Base-by-base conservation (phyloP, 2,329 filamentous ascomycete species). In the Aspergillus sp. region DNA sequence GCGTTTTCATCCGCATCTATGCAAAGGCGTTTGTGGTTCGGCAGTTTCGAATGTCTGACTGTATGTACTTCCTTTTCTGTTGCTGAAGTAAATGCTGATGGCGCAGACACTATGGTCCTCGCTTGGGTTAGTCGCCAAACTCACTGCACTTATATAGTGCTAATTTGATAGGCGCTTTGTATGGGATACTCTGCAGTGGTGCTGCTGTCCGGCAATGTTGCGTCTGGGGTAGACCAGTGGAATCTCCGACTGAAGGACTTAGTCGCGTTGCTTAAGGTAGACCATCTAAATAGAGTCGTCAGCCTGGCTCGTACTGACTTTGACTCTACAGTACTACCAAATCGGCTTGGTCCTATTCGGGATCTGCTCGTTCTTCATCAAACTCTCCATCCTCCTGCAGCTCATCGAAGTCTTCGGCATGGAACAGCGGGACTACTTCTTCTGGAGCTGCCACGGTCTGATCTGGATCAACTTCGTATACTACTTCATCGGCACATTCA, bases 21-120 rank as follows among this genome's bases (percentile, higher is more conserved):
- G 52, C 56, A 11, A 58, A 58, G 27, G 27, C 43, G 3, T 49
- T 50, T 21, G 24, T 58, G 3, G 31, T 54, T n/a, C 56, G 50
- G 2, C 12, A 45, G 7, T 21, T 53, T 8, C 11, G 39, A 8
- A 11, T 40, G 3, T 58, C 56, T n/a, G 56, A 58, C n/a, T 58
- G 56, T 57, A 33, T 49, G 55, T 35, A 6, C 6, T 24, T 2
- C 3, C 43, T 14, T 15, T 6, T 7, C 2, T 4, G 24, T 15
- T n/a, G 4, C 35, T 9, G 0, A 19, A 19, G 3, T 7, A 15
- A 27, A 48, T 8, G 24, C 27, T 48, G 6, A 48, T 7, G 7
- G 12, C 9, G 2, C n/a, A 33, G 45, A 19, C 14, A 15, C 24
- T 6, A 57, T 53, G 33, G 7, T 57, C n/a, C 6, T 57, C 4